Evolutionary conservation across 2,329 filamentous ascomycete genomes (phyloP).

Genomic region (Penicillium hesseltinei): DNA sequence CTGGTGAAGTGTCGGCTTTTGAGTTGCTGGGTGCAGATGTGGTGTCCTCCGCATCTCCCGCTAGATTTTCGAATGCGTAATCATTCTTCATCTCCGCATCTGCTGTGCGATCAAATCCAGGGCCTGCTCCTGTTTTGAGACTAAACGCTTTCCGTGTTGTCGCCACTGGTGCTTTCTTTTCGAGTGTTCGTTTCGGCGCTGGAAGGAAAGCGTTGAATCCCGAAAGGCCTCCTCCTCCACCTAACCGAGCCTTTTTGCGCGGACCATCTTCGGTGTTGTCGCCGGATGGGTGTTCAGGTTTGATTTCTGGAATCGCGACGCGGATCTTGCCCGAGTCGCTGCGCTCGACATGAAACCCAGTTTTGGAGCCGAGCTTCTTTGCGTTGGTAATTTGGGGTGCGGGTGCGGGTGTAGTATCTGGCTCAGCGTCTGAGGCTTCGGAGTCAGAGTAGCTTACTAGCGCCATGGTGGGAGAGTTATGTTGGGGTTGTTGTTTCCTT

Average conservation of each 20-base stretch:
- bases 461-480: slow-evolving; percentile 55
- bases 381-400: slow-evolving; percentile 4
- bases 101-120: slow-evolving; percentile 71
- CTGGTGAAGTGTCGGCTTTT: slow-evolving; percentile 3
- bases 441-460: slow-evolving; percentile 84
- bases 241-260: slow-evolving; percentile 67
- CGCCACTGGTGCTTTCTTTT: slow-evolving; percentile 34
- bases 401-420: slow-evolving; percentile 31
- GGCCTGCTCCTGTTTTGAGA: slow-evolving; percentile 78
- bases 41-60: slow-evolving; percentile 33
- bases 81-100: slow-evolving; percentile 39
- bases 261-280: slow-evolving; percentile 52
- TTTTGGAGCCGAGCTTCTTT: slow-evolving; percentile 41
- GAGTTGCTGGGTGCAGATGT: slow-evolving; percentile 29
- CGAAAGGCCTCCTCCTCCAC: slow-evolving; percentile 67
- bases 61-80: slow-evolving; percentile 28
- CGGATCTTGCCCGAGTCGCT: slow-evolving; percentile 80
- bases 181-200: slow-evolving; percentile 64
- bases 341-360: slow-evolving; percentile 73
- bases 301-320: slow-evolving; percentile 67
- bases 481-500: not conserved
- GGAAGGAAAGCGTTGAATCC: slow-evolving; percentile 86
- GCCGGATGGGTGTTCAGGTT: slow-evolving; percentile 34
- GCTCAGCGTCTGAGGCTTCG: slow-evolving; percentile 64
- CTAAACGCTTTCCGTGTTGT: slow-evolving; percentile 60